Percentiles rank a stretch among this genome's conserved stretches.
Conservation (phyloP, 208 protist genomes). For the Leishmania arabica region DNA sequence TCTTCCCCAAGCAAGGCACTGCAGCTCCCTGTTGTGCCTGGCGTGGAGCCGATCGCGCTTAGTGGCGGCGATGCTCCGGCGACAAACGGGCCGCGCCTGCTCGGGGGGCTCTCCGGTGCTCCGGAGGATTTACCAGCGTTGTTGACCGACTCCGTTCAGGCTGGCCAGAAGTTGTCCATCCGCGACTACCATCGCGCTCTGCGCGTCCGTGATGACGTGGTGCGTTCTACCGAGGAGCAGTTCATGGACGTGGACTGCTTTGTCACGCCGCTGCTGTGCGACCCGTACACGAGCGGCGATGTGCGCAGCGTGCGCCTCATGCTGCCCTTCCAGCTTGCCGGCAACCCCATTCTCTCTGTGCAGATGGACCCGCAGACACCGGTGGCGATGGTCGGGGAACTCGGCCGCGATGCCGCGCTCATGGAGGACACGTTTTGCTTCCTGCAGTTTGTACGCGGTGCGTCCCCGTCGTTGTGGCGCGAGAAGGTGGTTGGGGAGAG, state of each 20-base stretch:
- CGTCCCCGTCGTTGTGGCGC: constrained; percentile 72
- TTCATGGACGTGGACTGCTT: constrained; percentile 88
- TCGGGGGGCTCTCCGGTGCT: constrained; percentile 36
- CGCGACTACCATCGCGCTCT: constrained; percentile 77
- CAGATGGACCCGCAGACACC: constrained; percentile 72
- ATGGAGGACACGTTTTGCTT: constrained; percentile 86
- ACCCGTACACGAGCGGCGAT: constrained; percentile 72
- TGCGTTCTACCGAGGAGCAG: constrained; percentile 77
- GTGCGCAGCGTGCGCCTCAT: constrained; percentile 64
- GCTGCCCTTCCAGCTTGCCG: constrained; percentile 78
- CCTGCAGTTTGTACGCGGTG: constrained; percentile 80
- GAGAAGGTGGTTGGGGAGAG: constrained; percentile 30
- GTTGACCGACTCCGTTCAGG: constrained; percentile 54
- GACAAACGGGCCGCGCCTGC: constrained; percentile 31
- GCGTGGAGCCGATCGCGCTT: constrained; percentile 6
- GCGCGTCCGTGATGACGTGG: constrained; percentile 78
- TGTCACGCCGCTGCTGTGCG: constrained; percentile 73
- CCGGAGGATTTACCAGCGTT: constrained; percentile 69
- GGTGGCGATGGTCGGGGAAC: constrained; percentile 75
- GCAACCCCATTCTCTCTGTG: constrained; percentile 84
- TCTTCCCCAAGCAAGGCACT: not conserved
- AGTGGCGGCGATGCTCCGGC: constrained; percentile 9
- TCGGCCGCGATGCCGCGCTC: constrained; percentile 80
- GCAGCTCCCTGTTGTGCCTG: constrained; percentile 5
- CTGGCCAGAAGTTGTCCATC: constrained; percentile 52